phyloP scores from a whole-genome alignment of 805 yeast genomes.

The Kodamaea sagamina region DNA sequence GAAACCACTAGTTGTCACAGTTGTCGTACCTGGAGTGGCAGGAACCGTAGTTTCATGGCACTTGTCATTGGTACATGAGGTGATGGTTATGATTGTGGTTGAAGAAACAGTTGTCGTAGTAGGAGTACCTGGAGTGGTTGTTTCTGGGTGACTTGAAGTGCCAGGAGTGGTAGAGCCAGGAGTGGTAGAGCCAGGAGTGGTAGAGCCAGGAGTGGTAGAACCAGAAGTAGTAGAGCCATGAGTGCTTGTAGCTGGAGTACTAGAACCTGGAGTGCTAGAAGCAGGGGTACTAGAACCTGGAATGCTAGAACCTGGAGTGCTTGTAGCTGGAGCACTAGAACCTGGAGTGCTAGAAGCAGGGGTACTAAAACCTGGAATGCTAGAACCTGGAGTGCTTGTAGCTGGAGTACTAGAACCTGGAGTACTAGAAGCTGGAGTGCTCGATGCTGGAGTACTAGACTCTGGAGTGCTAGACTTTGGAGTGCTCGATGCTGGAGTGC shows the following conservation, averaged over 20 bases:
- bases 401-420: neutral
- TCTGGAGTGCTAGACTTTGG: neutral
- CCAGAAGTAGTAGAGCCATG: too few species aligned
- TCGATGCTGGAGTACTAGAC: neutral
- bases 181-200: conserved; percentile 1
- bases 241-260: conserved; percentile 26
- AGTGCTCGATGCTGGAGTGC: neutral
- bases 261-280: conserved; percentile 28
- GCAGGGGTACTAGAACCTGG: neutral
- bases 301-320: conserved; percentile 1
- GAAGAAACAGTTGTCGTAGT: conserved; percentile 27
- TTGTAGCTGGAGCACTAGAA: neutral
- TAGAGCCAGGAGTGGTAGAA: too few species aligned
- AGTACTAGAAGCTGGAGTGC: neutral
- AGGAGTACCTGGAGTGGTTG: conserved; percentile 30
- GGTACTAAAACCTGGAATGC: neutral
- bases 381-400: neutral
- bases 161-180: conserved; percentile 1
- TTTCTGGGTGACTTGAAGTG: too few species aligned
- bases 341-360: neutral
- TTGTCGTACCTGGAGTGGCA: conserved; percentile 20
- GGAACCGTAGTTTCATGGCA: conserved; percentile 24
- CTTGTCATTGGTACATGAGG: conserved; percentile 35
- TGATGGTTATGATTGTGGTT: conserved; percentile 39
- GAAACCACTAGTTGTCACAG: conserved; percentile 35